A percentile compares a stretch with the other conserved stretches of the same genome.
These are phyloP conservation scores for Colletotrichum somersetense DNA, from an alignment of 2,329 filamentous ascomycete genomes.

Conservation along the genomic window DNA sequence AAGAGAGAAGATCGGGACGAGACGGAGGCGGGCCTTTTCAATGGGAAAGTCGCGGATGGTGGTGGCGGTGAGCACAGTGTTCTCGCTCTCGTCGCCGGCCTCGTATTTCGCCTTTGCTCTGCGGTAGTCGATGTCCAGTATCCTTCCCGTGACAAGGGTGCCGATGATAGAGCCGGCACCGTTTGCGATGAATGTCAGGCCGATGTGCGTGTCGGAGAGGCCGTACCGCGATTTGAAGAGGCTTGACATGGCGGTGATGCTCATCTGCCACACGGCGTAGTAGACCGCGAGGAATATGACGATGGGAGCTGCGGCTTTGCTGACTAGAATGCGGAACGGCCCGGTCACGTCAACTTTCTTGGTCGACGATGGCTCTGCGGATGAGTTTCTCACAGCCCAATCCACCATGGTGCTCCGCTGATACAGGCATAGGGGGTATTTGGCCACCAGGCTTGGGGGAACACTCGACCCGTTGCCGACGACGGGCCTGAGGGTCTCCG, in stretches of 20 bases:
- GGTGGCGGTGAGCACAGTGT: not conserved
- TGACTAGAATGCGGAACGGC: constrained; percentile 61
- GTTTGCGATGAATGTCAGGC: constrained; percentile 66
- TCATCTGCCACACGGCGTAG: constrained; percentile 69
- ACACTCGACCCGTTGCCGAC: constrained; percentile 57
- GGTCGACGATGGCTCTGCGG: not conserved
- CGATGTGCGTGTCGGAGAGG: constrained; percentile 59
- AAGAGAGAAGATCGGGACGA: constrained; percentile 59
- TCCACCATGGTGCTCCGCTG: constrained; percentile 48
- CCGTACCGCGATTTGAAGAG: constrained; percentile 60
- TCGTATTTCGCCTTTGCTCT: constrained; percentile 51
- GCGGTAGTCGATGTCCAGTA: constrained; percentile 65
- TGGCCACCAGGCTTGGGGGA: constrained; percentile 43
- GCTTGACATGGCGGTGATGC: constrained; percentile 64
- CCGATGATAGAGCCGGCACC: constrained; percentile 67
- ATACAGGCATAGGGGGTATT: constrained; percentile 51
- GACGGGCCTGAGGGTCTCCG: constrained; percentile 57
- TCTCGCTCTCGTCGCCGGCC: not conserved
- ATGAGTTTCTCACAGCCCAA: constrained; percentile 28
- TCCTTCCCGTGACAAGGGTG: constrained; percentile 63
- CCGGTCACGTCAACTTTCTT: constrained; percentile 59
- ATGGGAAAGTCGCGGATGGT: constrained; percentile 55
- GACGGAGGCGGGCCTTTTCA: constrained; percentile 64
- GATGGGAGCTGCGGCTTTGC: constrained; percentile 57
- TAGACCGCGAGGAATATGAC: constrained; percentile 63